A percentile compares a stretch with the other conserved stretches of the same genome.
Conservation (phyloP, 805 yeast species). For the Ascoidea tarda region DNA sequence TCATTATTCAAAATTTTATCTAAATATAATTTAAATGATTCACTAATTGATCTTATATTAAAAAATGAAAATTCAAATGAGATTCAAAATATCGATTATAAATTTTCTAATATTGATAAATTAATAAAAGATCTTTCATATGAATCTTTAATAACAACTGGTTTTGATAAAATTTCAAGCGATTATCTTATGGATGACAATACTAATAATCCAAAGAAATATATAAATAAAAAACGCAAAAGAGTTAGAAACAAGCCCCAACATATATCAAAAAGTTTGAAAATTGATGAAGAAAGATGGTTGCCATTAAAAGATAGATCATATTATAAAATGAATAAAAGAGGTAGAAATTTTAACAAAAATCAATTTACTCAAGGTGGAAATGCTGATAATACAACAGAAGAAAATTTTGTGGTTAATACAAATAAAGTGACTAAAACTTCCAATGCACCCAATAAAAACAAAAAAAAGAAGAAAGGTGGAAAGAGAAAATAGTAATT, state of each 20-base stretch:
- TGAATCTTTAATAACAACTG: constrained; percentile 16
- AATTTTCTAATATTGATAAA: constrained; percentile 15
- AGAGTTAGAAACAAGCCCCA: constrained; percentile 17
- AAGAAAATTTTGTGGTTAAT: constrained; percentile 16
- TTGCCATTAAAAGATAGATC: constrained; percentile 77
- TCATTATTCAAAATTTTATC: constrained; percentile 5
- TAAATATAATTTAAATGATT: constrained; percentile 4
- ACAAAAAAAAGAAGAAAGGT: not conserved
- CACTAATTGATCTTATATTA: not conserved
- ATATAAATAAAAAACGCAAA: constrained; percentile 11
- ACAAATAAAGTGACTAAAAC: not conserved
- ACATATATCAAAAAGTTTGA: constrained; percentile 14
- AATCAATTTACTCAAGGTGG: constrained; percentile 53
- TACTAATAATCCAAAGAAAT: constrained; percentile 8
- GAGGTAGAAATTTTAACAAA: constrained; percentile 27
- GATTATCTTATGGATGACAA: constrained; percentile 9
- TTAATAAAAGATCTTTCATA: constrained; percentile 19
- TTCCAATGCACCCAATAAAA: not conserved
- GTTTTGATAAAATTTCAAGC: constrained; percentile 9
- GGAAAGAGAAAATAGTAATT: not conserved
- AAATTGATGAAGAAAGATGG: constrained; percentile 76
- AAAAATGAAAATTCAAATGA: not conserved
- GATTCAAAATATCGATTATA: constrained; percentile 6
- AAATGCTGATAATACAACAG: constrained; percentile 30
- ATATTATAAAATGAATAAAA: constrained; percentile 66